Percentiles rank a stretch among this genome's conserved stretches.
Evolutionary conservation across 2,329 filamentous ascomycete genomes (phyloP).

Genomic region (Botrytis byssoidea): DNA sequence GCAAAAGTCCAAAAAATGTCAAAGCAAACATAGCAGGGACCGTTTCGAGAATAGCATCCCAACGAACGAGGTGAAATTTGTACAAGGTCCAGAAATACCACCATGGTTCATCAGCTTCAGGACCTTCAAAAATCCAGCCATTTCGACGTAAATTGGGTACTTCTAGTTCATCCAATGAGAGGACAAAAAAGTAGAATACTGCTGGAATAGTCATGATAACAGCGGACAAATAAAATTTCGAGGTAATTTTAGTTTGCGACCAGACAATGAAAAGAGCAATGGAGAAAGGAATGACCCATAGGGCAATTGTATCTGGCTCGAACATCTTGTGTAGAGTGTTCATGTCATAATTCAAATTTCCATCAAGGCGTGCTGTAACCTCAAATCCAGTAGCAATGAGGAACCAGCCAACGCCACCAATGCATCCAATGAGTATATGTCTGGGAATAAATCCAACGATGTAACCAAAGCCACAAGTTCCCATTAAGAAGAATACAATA

Average conservation of each 20-base stretch:
- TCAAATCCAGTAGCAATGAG: conserved; percentile 88
- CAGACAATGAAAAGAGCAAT: conserved; percentile 75
- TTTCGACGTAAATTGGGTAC: conserved; percentile 64
- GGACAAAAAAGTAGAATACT: conserved; percentile 76
- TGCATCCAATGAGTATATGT: conserved; percentile 94
- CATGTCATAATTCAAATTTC: conserved; percentile 78
- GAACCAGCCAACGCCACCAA: conserved; percentile 96
- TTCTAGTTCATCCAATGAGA: conserved; percentile 65
- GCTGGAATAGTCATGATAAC: conserved; percentile 80
- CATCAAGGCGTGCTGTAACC: conserved; percentile 84
- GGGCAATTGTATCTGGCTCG: conserved; percentile 67
- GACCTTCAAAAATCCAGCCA: conserved; percentile 91
- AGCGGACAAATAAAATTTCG: conserved; percentile 79
- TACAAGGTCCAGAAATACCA: conserved; percentile 98
- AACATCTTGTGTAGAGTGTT: conserved; percentile 74
- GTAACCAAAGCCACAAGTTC: conserved; percentile 81
- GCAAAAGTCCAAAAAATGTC: conserved; percentile 95
- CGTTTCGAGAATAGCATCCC: conserved; percentile 77
- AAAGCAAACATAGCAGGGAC: conserved; percentile 94
- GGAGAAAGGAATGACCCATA: conserved; percentile 79
- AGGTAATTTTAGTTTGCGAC: conserved; percentile 72
- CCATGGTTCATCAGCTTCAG: conserved; percentile 83
- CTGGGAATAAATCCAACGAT: conserved; percentile 96
- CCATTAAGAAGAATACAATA: conserved; percentile 87
- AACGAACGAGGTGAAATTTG: conserved; percentile 77